Conservation (phyloP, 805 yeast species). For the Kodamaea neixiangensis region DNA sequence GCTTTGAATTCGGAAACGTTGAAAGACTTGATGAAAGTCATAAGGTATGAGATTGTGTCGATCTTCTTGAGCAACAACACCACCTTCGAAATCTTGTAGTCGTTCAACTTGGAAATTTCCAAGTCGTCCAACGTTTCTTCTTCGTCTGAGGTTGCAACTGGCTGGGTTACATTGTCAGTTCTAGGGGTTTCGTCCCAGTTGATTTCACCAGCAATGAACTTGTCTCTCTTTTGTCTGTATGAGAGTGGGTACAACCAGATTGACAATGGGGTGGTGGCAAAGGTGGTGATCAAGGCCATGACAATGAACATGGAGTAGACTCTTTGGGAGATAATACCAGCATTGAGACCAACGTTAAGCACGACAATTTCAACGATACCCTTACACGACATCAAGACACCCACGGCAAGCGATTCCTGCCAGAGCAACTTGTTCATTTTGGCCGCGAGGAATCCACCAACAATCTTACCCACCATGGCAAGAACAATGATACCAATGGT, state of each 20-base stretch:
- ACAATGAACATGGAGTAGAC: conserved; percentile 79
- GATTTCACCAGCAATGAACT: conserved; percentile 26
- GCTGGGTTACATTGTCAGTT: conserved; percentile 6
- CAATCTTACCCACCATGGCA: conserved; percentile 67
- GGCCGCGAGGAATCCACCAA: conserved; percentile 69
- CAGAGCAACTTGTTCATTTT: conserved; percentile 60
- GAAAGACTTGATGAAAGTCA: conserved; percentile 33
- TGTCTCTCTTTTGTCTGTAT: conserved; percentile 54
- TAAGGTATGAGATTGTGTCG: conserved; percentile 34
- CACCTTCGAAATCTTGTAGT: conserved; percentile 26
- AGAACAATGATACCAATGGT: conserved; percentile 64
- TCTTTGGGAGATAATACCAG: conserved; percentile 63
- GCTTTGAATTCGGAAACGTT: conserved; percentile 44
- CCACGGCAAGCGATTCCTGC: conserved; percentile 77
- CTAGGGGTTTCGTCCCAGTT: conserved; percentile 28
- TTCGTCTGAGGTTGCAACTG: conserved; percentile 6
- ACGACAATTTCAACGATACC: conserved; percentile 87
- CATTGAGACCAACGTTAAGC: conserved; percentile 68
- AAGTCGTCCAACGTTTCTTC: conserved; percentile 11
- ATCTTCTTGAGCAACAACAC: conserved; percentile 30
- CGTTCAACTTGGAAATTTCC: conserved; percentile 18
- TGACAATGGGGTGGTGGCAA: conserved; percentile 78
- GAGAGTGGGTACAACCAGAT: conserved; percentile 59
- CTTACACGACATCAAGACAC: conserved; percentile 83
- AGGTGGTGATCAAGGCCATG: conserved; percentile 79